Evolutionary conservation across 257 asterid species (phyloP), one percentile per base, ranked within the genome.

Genomic region (Primulina huaijiensis): DNA sequence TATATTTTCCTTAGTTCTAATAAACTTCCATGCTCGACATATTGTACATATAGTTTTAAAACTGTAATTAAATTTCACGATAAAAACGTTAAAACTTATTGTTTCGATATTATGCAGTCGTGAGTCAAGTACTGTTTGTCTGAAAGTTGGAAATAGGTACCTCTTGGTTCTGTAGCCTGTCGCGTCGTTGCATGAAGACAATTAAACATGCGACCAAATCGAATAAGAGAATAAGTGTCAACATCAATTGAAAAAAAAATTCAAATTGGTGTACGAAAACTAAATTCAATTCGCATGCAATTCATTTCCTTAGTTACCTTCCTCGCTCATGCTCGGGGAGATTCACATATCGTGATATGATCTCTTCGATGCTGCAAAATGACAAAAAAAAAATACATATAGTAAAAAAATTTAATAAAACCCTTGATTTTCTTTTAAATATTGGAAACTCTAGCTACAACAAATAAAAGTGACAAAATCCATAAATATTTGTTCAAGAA

Each of bases 281-380:
- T 25, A 31, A 23, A 61, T 37, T 9, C 19, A n/a, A n/a, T n/a
- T n/a, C n/a, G n/a, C n/a, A n/a, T n/a, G 11, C 19, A 9, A 27
- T 31, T 27, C 30, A 21, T 0, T 34, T 53, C 66, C 30, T 27
- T 27, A 27, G 3, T 78, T 81, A 92, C 98, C 95, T 80, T 69
- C 90, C 97, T 65, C 97, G 81, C 46, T 93, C 99, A 59, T 89
- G 92, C 71, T 93, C 96, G 0, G 99, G 96, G 6, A 90, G 91
- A 82, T 89, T 86, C 64, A 90, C 80, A 73, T 74, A 93, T 17
- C 97, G 71, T n/a, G 79, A 72, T 75, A 93, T 64, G 69, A 90
- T 74, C 57, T 93, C 99, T 77, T 86, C 96, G 29, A 90, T 84
- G 78, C 99, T 93, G 11, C 69, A 76, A 4, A 12, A 25, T 38